Evolutionary conservation across 495 filamentous ascomycete genomes (phyloP).

Genomic region (Pyronema omphalodes): DNA sequence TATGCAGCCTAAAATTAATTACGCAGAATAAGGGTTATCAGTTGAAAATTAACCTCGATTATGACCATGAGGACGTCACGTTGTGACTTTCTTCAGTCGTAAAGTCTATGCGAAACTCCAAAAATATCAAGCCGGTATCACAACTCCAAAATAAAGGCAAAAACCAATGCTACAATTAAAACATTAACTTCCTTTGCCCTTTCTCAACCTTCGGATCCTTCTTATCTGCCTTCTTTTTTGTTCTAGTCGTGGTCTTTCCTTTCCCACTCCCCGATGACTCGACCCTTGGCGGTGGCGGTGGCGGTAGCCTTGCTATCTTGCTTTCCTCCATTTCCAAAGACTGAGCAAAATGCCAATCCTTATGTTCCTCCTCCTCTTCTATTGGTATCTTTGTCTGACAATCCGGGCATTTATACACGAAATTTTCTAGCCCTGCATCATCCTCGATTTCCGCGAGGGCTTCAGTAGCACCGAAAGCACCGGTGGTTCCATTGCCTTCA

Average conservation of each 20-base stretch:
- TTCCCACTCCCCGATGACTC: constrained; percentile 16
- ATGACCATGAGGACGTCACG: not conserved
- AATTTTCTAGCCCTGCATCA: constrained; percentile 8
- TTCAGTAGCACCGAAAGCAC: not conserved
- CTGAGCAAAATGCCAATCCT: constrained; percentile 93
- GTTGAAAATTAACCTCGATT: not conserved
- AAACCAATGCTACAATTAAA: constrained; percentile 34
- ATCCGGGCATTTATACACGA: constrained; percentile 41
- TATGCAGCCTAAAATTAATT: not conserved
- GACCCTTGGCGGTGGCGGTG: not conserved
- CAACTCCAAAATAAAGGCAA: no score
- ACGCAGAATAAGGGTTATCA: not conserved
- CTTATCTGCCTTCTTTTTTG: constrained; percentile 21
- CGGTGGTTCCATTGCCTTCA: not conserved
- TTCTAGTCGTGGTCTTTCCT: constrained; percentile 13
- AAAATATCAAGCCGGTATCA: not conserved
- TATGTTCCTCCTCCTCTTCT: constrained; percentile 52
- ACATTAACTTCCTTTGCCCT: constrained; percentile 55
- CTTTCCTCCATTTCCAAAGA: constrained; percentile 38
- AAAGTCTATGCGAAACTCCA: not conserved
- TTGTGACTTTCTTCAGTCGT: not conserved
- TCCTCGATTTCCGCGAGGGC: not conserved
- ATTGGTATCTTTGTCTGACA: constrained; percentile 42
- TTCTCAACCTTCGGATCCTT: constrained; percentile 35
- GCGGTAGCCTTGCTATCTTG: constrained; percentile 7